Conservation (phyloP, 2,329 filamentous ascomycete genomes). For the Apiospora rasikravindrae region DNA sequence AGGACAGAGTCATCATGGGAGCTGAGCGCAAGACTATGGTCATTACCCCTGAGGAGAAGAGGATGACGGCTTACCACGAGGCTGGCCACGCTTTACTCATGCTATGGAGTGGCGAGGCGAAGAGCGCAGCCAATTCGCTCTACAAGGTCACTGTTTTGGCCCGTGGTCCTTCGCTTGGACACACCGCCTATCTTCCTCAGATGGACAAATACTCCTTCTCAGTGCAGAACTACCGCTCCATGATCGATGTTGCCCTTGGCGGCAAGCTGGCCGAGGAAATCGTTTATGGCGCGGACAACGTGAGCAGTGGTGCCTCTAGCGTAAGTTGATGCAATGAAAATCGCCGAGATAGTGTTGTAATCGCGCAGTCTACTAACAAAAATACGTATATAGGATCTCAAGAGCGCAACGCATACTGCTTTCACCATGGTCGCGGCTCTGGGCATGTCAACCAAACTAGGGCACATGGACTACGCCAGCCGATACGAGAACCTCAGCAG, state of each 20-base stretch:
- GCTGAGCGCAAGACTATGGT: constrained; percentile 89
- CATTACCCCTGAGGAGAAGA: constrained; percentile 91
- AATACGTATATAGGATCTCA: constrained; percentile 69
- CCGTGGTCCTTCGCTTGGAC: constrained; percentile 82
- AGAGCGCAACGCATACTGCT: constrained; percentile 79
- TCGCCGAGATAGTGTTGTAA: neutral
- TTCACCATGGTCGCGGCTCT: constrained; percentile 87
- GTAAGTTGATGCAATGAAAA: constrained; percentile 54
- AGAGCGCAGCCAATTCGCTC: constrained; percentile 73
- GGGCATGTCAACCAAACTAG: constrained; percentile 87
- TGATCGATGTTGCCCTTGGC: constrained; percentile 81
- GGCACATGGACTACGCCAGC: constrained; percentile 85
- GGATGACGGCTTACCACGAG: constrained; percentile 95
- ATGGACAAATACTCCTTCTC: constrained; percentile 91
- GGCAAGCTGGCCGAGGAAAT: constrained; percentile 92
- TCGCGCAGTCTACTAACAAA: constrained; percentile 35
- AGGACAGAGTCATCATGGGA: constrained; percentile 97
- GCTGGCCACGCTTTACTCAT: constrained; percentile 92
- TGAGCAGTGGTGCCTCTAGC: constrained; percentile 84
- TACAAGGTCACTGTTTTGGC: constrained; percentile 99
- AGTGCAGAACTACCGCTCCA: constrained; percentile 81
- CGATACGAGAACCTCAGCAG: constrained; percentile 84
- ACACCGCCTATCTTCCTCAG: constrained; percentile 86
- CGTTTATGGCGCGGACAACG: constrained; percentile 87
- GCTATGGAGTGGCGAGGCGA: constrained; percentile 65